These are phyloP conservation scores for Trichosporon coremiiforme DNA, from an alignment of 1,284 basidiomycete genomes.

Conservation along the genomic window DNA sequence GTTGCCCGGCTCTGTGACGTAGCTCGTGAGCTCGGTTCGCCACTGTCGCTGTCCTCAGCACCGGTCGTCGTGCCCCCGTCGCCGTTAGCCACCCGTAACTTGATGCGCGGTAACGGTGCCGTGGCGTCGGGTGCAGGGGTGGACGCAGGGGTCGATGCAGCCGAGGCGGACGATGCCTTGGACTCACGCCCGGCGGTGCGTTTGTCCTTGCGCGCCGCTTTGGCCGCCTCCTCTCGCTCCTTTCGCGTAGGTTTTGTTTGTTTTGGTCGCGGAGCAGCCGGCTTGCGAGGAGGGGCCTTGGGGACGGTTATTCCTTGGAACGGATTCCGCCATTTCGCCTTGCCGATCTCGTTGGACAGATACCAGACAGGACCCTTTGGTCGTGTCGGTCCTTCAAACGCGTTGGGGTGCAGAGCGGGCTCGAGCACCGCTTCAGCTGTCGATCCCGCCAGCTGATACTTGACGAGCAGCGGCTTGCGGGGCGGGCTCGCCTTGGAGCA, in stretches of 20 bases:
- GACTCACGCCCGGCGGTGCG: constrained; percentile 20
- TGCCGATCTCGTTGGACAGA: constrained; percentile 39
- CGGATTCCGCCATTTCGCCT: constrained; percentile 48
- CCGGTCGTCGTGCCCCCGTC: constrained; percentile 3
- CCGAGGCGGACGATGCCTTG: constrained; percentile 16
- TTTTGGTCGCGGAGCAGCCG: constrained; percentile 36
- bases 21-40: constrained; percentile 19
- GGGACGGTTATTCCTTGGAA: constrained; percentile 50
- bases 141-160: constrained; percentile 17
- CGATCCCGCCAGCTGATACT: constrained; percentile 52
- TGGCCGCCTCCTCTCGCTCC: constrained; percentile 17
- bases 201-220: constrained; percentile 17
- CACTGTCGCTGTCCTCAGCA: constrained; percentile 27
- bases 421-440: constrained; percentile 48
- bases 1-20: constrained; percentile 27
- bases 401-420: constrained; percentile 50
- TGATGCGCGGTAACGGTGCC: constrained; percentile 26
- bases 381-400: constrained; percentile 40
- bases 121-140: constrained; percentile 14
- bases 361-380: constrained; percentile 54
- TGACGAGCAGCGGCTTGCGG: constrained; percentile 45
- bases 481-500: constrained; percentile 37
- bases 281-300: constrained; percentile 43
- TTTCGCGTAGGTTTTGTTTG: constrained; percentile 25
- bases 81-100: constrained; percentile 23